Conservation (phyloP, 192 early-diverging fungal genomes). For the Coemansia sp. region DNA sequence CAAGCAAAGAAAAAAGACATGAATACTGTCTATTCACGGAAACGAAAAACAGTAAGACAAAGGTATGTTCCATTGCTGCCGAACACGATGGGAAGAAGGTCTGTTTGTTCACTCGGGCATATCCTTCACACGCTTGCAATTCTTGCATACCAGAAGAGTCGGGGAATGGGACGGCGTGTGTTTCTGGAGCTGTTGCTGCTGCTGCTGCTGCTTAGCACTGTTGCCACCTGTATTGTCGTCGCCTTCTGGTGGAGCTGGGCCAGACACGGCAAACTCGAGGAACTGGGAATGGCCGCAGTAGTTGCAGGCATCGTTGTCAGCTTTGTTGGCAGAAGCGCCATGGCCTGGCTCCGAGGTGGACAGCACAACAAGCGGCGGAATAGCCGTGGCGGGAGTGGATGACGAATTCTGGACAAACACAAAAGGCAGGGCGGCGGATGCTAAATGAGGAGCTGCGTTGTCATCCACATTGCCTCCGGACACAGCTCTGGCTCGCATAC, state of each 20-base stretch:
- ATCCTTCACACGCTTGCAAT: conserved; percentile 42
- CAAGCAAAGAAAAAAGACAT: too few relatives aligned
- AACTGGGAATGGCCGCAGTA: conserved; percentile 38
- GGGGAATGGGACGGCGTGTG: not conserved
- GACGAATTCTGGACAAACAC: not conserved
- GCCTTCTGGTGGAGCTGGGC: not conserved
- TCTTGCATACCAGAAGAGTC: conserved; percentile 38
- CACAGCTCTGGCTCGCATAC: conserved; percentile 6
- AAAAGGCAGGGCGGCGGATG: not conserved
- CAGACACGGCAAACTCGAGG: conserved; percentile 42
- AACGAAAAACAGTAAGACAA: not conserved
- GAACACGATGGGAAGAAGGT: not conserved
- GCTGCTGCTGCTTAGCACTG: not conserved
- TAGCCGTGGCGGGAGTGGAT: not conserved
- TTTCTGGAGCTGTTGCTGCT: not conserved
- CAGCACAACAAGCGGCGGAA: not conserved
- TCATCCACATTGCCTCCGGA: conserved; percentile 4
- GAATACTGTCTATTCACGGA: not conserved
- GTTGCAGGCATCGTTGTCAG: conserved; percentile 14
- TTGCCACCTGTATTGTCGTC: not conserved
- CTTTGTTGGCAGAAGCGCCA: not conserved
- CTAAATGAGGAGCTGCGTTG: not conserved
- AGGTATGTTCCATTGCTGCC: not conserved
- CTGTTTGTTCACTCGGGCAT: conserved; percentile 16
- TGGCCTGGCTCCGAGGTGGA: not conserved